Base-by-base conservation (phyloP, 1,284 basidiomycete genomes). In the Xerocomus cyaneibrunnescens region DNA sequence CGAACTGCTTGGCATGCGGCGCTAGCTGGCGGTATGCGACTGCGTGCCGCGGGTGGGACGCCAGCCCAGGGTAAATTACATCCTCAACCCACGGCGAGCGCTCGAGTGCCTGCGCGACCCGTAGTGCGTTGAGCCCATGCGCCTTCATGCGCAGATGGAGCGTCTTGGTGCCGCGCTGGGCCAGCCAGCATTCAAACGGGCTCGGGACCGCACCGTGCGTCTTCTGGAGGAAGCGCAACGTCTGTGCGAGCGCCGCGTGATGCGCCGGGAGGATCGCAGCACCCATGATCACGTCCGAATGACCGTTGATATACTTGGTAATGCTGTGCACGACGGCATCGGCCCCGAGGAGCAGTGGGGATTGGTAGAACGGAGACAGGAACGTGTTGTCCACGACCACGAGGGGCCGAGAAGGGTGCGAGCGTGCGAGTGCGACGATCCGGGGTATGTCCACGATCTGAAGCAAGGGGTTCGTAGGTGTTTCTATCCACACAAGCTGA, bases 401-500 rank as follows among this genome's bases (percentile, higher is more conserved):
- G 17, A 93, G 74, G 27, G 83, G 82, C n/a, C 73, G 57, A 42
- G 84, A 71, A 47, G 84, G 71, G 65, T 83, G 76, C n/a, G 77
- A 65, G 68, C 72, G 80, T 5, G 79, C 82, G 55, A 94, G 74
- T 28, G 77, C 68, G 35, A 79, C 77, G 56, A 94, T 79, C 50
- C 81, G 77, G 1, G 77, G 67, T 64, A 95, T 85, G 66, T 92
- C 85, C 54, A 95, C 84, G 31, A 97, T 74, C n/a, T 87, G 84
- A 12, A 98, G 84, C 1, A 92, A 93, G 0, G 96, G 96, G 73
- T 98, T 98, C 14, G 94, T 98, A 0, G 95, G 96, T 0, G 91
- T 82, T 73, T 99, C 95, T 65, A 98, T 85, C 94, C 94, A 98
- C 52, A 99, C 83, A n/a, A 98, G 77, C 89, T 95, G 31, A 1